phyloP scores from a whole-genome alignment of 2,329 filamentous ascomycete species.

The Colletotrichum limetticola region DNA sequence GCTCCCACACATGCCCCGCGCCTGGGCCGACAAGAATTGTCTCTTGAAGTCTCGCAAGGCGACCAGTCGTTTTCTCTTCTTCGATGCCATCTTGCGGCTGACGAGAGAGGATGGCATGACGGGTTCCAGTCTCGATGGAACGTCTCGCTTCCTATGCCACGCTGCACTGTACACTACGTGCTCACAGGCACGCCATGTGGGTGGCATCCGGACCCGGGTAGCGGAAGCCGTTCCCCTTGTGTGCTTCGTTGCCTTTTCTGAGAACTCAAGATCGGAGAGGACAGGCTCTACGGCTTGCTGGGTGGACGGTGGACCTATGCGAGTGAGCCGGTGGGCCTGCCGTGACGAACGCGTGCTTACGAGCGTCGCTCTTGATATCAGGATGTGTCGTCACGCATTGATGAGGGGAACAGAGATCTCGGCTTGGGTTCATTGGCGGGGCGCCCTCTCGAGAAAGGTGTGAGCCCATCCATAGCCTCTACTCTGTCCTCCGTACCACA shows the following conservation, averaged over 20 bases:
- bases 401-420: slow-evolving; percentile 4
- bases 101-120: slow-evolving; percentile 15
- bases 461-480: not conserved
- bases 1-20: not conserved
- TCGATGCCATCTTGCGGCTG: slow-evolving; percentile 10
- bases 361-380: not conserved
- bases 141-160: not conserved
- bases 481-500: too few species aligned
- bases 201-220: slow-evolving; percentile 21
- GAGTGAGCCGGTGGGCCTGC: slow-evolving; percentile 14
- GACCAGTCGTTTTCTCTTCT: not conserved
- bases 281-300: not conserved
- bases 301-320: slow-evolving; percentile 20
- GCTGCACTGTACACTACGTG: slow-evolving; percentile 9
- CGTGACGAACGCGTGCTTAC: slow-evolving; percentile 9
- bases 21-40: not conserved
- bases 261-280: slow-evolving; percentile 15
- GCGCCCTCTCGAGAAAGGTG: not conserved
- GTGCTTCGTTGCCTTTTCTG: not conserved
- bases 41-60: not conserved
- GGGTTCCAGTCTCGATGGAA: slow-evolving; percentile 3
- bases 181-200: slow-evolving; percentile 29
- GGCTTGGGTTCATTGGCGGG: not conserved
- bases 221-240: slow-evolving; percentile 16
- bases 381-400: slow-evolving; percentile 19